Percentiles rank a stretch among this genome's conserved stretches.
These are phyloP conservation scores for Aspergillus ruber DNA, from an alignment of 2,329 filamentous ascomycete species.

Conservation along the genomic window DNA sequence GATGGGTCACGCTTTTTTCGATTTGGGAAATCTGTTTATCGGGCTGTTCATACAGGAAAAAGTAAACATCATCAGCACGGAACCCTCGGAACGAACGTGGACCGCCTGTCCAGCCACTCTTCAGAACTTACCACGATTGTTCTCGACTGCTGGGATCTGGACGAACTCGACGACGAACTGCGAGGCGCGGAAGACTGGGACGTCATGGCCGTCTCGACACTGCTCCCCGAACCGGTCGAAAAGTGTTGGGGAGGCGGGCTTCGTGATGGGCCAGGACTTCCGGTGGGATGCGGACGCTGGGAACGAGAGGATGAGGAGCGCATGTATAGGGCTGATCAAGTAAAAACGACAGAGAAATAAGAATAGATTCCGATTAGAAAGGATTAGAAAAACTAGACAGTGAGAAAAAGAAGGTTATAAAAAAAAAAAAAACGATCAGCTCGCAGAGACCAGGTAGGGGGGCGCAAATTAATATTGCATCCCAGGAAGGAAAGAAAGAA, in stretches of 20 bases:
- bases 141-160: slow-evolving; percentile 52
- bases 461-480: not conserved
- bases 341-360: too few species aligned
- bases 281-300: slow-evolving; percentile 59
- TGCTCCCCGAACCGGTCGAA: slow-evolving; percentile 40
- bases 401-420: not conserved
- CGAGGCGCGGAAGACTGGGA: slow-evolving; percentile 56
- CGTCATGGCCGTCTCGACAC: slow-evolving; percentile 42
- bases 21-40: slow-evolving; percentile 84
- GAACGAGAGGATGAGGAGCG: slow-evolving; percentile 23
- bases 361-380: too few species aligned
- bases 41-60: slow-evolving; percentile 42
- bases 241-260: slow-evolving; percentile 32
- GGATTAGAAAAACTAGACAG: not conserved
- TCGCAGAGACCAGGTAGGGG: not conserved
- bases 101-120: slow-evolving; percentile 31
- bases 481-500: slow-evolving; percentile 1
- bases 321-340: slow-evolving; percentile 11
- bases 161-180: slow-evolving; percentile 61
- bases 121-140: slow-evolving; percentile 46
- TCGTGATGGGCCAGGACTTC: slow-evolving; percentile 48
- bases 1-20: slow-evolving; percentile 96
- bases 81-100: not conserved
- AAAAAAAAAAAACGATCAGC: slow-evolving; percentile 1
- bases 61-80: slow-evolving; percentile 8